phyloP scores from a whole-genome alignment of 129 eudicot species.

The Flaveria linearis region DNA sequence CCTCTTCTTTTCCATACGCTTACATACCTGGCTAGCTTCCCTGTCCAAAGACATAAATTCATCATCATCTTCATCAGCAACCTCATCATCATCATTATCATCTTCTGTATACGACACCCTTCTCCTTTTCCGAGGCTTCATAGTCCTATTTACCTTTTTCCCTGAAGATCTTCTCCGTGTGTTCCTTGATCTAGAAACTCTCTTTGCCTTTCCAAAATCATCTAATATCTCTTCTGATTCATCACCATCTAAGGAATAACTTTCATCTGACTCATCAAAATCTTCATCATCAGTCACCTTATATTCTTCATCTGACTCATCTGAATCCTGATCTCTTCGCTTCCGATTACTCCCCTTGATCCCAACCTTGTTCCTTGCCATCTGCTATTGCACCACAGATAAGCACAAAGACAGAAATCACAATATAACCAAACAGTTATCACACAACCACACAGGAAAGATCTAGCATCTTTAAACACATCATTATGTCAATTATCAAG shows the following conservation, averaged over 20 bases:
- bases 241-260: slow-evolving; percentile 56
- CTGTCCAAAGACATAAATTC: slow-evolving; percentile 21
- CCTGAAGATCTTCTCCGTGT: slow-evolving; percentile 33
- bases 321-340: slow-evolving; percentile 48
- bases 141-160: slow-evolving; percentile 34
- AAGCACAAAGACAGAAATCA: slow-evolving; percentile 32
- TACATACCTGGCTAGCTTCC: slow-evolving; percentile 22
- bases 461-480: not conserved
- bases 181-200: slow-evolving; percentile 37
- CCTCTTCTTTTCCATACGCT: slow-evolving; percentile 31
- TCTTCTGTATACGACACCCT: slow-evolving; percentile 30
- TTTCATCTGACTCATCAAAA: slow-evolving; percentile 61
- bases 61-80: slow-evolving; percentile 29
- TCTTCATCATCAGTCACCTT: slow-evolving; percentile 69
- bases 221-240: slow-evolving; percentile 63
- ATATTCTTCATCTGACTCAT: slow-evolving; percentile 87
- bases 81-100: slow-evolving; percentile 35
- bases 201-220: slow-evolving; percentile 44
- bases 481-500: not conserved
- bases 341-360: slow-evolving; percentile 32
- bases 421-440: not conserved
- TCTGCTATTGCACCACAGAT: slow-evolving; percentile 39
- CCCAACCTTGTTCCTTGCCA: slow-evolving; percentile 61
- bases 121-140: slow-evolving; percentile 36
- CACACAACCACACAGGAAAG: not conserved